Conservation (phyloP, 1,284 basidiomycete species). For the Ustilago tritici region DNA sequence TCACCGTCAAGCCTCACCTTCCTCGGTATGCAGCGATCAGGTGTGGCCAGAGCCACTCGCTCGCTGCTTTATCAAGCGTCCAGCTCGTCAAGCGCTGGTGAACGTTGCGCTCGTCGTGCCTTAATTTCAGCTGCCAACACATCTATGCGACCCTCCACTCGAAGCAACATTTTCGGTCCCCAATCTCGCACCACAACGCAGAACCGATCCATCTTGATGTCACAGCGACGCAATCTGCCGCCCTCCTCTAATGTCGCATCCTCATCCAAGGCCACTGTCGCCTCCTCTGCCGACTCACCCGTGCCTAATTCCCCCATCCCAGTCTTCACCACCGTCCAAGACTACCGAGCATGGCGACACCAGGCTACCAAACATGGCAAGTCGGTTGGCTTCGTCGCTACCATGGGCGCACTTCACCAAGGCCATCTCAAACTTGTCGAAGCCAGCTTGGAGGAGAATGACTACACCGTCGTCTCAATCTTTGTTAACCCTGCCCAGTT, state of each 20-base stretch:
- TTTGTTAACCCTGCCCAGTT: constrained; percentile 99
- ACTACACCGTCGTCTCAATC: constrained; percentile 90
- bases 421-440: constrained; percentile 86
- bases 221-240: constrained; percentile 2
- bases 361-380: constrained; percentile 71
- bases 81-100: neutral
- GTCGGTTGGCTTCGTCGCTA: constrained; percentile 88
- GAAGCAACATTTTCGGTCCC: neutral
- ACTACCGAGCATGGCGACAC: constrained; percentile 82
- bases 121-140: neutral
- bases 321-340: constrained; percentile 79
- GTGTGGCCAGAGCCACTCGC: neutral
- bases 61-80: constrained; percentile 6
- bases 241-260: constrained; percentile 3
- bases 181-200: neutral
- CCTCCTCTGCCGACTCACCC: constrained; percentile 35
- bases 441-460: constrained; percentile 80
- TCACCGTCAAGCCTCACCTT: neutral
- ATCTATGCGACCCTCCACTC: neutral
- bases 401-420: constrained; percentile 96
- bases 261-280: constrained; percentile 9
- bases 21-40: constrained; percentile 12
- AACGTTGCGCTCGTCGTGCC: neutral
- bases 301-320: constrained; percentile 75
- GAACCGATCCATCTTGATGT: constrained; percentile 7